Base-by-base conservation (phyloP, 257 asterid genomes). In the Solanum dulcamara region DNA sequence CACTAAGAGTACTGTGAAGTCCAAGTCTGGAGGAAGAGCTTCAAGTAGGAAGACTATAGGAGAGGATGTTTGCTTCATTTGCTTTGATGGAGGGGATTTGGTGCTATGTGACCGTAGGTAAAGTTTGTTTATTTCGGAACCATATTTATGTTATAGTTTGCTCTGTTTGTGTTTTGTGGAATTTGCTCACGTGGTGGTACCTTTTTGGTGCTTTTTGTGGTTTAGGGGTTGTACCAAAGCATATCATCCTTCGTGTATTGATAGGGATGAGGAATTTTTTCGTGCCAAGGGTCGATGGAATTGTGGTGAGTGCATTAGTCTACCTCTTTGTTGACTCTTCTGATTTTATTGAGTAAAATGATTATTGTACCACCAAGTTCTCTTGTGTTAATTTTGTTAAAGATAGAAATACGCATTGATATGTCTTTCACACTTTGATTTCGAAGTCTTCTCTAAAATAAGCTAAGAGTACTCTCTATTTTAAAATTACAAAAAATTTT, bases 31-130 rank as follows among this genome's bases (percentile, higher is more conserved):
- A 7, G 62, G 90, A 71, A 93, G 87, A 89, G 83, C 94, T 84
- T 85, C 92, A 60, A 83, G 90, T 57, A 90, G 87, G 91, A 94
- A 93, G 91, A 67, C 87, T 1, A 90, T 87, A 35, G 98, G 91
- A 40, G 98, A 96, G 84, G 98, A 96, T 87, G 99, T 96, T 80
- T 96, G 99, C 88, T 95, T 96, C 92, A 94, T 96, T 88, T 96
- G 99, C 95, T 96, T 96, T 84, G 98, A 96, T 89, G 99, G 99
- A 71, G 99, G 99, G 77, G 92, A 92, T 59, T 98, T 96, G 13
- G 95, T 95, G 83, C 89, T 96, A 40, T 96, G 99, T 89, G 98
- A 95, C 87, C 94, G 97, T 14, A 90, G 98, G 99, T 96, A 88
- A 75, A 86, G 89, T 33, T 87, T 74, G 88, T 46, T 82, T 84